phyloP scores from a whole-genome alignment of 1,284 basidiomycete species.

The Marasmius oreades region DNA sequence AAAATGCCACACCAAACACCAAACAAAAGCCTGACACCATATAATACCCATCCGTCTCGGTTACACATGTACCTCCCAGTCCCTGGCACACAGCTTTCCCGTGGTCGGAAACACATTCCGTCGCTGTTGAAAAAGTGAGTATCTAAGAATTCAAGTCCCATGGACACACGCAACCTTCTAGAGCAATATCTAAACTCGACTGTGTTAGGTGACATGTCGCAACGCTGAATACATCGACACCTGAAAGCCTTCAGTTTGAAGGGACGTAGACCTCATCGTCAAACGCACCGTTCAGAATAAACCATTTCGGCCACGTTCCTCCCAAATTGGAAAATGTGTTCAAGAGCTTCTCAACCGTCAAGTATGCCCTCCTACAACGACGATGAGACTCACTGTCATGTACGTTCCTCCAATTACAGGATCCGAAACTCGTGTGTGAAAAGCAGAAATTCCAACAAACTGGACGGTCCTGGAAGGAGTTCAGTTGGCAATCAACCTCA shows the following conservation, averaged over 20 bases:
- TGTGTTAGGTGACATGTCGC: conserved; percentile 77
- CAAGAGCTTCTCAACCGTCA: conserved; percentile 57
- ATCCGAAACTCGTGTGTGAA: conserved; percentile 96
- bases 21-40: conserved; percentile 82
- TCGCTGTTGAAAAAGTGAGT: conserved; percentile 38
- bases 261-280: background rate
- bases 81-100: conserved; percentile 80
- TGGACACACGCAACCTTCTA: conserved; percentile 49
- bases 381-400: conserved; percentile 74
- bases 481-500: background rate
- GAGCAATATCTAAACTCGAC: conserved; percentile 44
- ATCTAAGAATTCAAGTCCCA: background rate
- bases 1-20: conserved; percentile 64
- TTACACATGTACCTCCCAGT: conserved; percentile 78
- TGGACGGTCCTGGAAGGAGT: conserved; percentile 77
- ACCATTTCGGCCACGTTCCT: conserved; percentile 96
- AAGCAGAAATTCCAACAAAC: conserved; percentile 97
- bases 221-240: conserved; percentile 83
- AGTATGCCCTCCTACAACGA: background rate
- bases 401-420: conserved; percentile 97
- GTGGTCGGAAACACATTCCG: conserved; percentile 87
- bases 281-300: conserved; percentile 76
- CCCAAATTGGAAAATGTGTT: conserved; percentile 98
- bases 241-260: conserved; percentile 29
- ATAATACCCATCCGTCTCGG: conserved; percentile 91